Evolutionary conservation across 768 basidiomycete species (phyloP).

Genomic region (Mycena filopes): DNA sequence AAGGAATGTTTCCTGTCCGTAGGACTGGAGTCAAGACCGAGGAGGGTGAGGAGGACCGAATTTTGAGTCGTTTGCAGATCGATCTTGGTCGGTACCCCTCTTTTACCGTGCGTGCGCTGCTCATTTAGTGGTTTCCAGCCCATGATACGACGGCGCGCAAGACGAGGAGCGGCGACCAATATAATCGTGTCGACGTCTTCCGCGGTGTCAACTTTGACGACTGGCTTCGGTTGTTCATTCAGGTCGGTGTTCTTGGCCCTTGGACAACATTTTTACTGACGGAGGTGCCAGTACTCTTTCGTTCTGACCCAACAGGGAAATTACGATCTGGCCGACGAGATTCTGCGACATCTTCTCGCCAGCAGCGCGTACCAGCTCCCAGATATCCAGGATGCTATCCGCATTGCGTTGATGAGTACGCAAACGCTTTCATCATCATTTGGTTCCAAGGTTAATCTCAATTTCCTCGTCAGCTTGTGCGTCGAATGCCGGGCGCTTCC

Average conservation of each 20-base stretch:
- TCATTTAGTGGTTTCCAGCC: slow-evolving; percentile 47
- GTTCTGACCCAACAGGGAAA: slow-evolving; percentile 71
- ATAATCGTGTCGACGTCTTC: slow-evolving; percentile 71
- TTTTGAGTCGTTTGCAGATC: slow-evolving; percentile 81
- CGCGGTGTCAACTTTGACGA: slow-evolving; percentile 85
- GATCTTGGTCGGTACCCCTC: slow-evolving; percentile 65
- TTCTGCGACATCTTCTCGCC: slow-evolving; percentile 77
- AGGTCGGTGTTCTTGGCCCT: slow-evolving; percentile 60
- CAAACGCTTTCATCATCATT: slow-evolving; percentile 1
- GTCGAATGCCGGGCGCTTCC: slow-evolving; percentile 64
- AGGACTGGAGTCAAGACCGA: slow-evolving; percentile 27
- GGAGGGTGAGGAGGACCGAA: slow-evolving; percentile 74
- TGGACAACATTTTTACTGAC: neutral
- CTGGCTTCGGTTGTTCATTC: slow-evolving; percentile 88
- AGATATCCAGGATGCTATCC: slow-evolving; percentile 73
- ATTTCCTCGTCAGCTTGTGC: slow-evolving; percentile 70
- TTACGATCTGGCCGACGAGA: slow-evolving; percentile 75
- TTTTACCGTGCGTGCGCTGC: no score
- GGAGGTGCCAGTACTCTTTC: slow-evolving; percentile 72
- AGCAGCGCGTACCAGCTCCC: slow-evolving; percentile 79
- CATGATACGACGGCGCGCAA: slow-evolving; percentile 67
- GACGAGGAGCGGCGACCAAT: slow-evolving; percentile 52
- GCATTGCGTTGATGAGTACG: slow-evolving; percentile 82
- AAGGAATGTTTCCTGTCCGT: slow-evolving; percentile 46
- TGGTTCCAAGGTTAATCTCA: slow-evolving; percentile 5